A percentile compares a stretch with the other conserved stretches of the same genome.
phyloP scores from a whole-genome alignment of 371 early-diverging fungal species.

The Apophysomyces variabilis region DNA sequence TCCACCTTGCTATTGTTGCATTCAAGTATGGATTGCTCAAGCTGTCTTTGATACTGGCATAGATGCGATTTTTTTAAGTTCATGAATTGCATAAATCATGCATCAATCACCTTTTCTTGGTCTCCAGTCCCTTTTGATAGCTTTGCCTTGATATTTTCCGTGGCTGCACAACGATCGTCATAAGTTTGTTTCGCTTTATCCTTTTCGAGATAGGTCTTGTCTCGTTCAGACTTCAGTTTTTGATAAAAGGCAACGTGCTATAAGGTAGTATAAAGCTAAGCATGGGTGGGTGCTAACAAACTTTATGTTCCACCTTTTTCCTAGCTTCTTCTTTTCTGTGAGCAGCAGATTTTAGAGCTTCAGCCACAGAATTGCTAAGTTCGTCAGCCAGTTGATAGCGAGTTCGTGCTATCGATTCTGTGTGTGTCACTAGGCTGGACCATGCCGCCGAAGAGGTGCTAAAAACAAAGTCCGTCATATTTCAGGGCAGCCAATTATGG shows the following conservation, averaged over 20 bases:
- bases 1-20: conserved; percentile 81
- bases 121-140: conserved; percentile 41
- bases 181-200: conserved; percentile 75
- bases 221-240: conserved; percentile 66
- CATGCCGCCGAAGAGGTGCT: conserved; percentile 46
- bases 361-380: conserved; percentile 54
- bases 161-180: conserved; percentile 72
- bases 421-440: conserved; percentile 62
- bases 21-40: conserved; percentile 72
- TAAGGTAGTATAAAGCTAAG: background rate
- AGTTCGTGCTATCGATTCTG: conserved; percentile 61
- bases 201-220: conserved; percentile 68
- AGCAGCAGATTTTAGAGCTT: conserved; percentile 60
- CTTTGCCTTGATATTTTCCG: conserved; percentile 54
- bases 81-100: background rate
- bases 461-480: conserved; percentile 3
- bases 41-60: conserved; percentile 50
- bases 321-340: conserved; percentile 74
- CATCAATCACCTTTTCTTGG: conserved; percentile 39
- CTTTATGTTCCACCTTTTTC: conserved; percentile 69
- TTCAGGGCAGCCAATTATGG: background rate
- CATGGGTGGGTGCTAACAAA: background rate
- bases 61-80: background rate
- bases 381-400: conserved; percentile 63
- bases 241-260: conserved; percentile 74